Conservation (phyloP, 2,329 filamentous ascomycete species). For the Penicillium frequentans region DNA sequence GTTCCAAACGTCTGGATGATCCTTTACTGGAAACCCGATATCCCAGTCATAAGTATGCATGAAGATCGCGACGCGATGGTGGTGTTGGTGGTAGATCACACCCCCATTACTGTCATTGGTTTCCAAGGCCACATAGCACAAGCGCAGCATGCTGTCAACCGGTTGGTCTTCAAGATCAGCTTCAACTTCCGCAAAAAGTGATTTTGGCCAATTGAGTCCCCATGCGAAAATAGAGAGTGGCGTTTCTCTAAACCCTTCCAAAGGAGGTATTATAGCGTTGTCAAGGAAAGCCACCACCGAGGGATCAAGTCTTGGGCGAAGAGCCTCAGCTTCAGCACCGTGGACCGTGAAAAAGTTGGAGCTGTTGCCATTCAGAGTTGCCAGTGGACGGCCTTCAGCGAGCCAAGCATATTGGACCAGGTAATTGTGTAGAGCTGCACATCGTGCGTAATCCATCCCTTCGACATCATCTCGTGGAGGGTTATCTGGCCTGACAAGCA, state of each 20-base stretch:
- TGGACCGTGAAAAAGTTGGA: neutral
- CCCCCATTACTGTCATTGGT: conserved; percentile 21
- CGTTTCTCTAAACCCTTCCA: conserved; percentile 7
- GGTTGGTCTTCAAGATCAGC: conserved; percentile 20
- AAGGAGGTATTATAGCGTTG: conserved; percentile 10
- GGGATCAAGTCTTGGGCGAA: conserved; percentile 25
- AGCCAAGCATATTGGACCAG: conserved; percentile 28
- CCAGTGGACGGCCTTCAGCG: conserved; percentile 22
- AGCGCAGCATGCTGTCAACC: conserved; percentile 23
- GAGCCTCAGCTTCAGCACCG: conserved; percentile 21
- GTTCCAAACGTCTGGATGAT: conserved; percentile 20
- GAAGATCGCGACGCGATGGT: conserved; percentile 12
- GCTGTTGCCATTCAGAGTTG: conserved; percentile 7
- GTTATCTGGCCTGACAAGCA: conserved; percentile 29
- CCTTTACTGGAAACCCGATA: conserved; percentile 15
- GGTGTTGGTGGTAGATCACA: conserved; percentile 29
- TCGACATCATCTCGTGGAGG: conserved; percentile 24
- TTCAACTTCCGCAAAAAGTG: conserved; percentile 22
- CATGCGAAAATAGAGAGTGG: conserved; percentile 26
- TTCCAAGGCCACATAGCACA: conserved; percentile 21
- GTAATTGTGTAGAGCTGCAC: conserved; percentile 34
- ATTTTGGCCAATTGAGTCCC: conserved; percentile 1
- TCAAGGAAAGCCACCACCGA: conserved; percentile 27
- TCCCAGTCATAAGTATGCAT: conserved; percentile 10
- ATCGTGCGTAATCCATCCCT: conserved; percentile 29